Evolutionary conservation across 2,329 filamentous ascomycete species (phyloP), one percentile per base, ranked within the genome.

Genomic region (Cytospora chrysosperma): DNA sequence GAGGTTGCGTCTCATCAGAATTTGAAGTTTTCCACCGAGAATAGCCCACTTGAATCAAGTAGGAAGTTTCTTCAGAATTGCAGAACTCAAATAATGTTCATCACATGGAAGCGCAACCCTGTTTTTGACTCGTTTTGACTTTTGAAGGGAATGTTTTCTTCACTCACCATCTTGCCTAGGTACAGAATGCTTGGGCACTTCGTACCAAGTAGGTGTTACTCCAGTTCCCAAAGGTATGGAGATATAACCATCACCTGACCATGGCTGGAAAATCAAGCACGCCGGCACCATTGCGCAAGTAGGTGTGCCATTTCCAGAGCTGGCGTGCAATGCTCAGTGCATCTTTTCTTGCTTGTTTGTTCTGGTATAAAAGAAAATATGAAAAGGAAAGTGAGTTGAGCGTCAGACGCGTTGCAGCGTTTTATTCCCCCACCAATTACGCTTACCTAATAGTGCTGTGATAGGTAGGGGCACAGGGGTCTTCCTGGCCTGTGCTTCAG

Each of bases 71-170:
- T 67, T 68, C 47, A 66, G 67, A 54, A 67, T 68, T 68, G 67
- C 67, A 68, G 67, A 68, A 67, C 53, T 63, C 56, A 43, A 32
- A 58, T 28, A 32, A 58, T 56, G 61, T 64, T 68, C 67, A 68
- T 68, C 67, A 67, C 50, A 53, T 34, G 32, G 59, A 65, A 52
- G 53, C 30, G 49, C n/a, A 27, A 51, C 61, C n/a, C 30, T 65
- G 56, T 26, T 37, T n/a, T 56, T 56, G 34, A 21, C 19, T 32
- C 53, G 32, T 27, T 8, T 19, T 30, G 8, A 53, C 6, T 7
- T 7, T 21, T 26, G 34, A 43, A 30, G 3, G 17, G 15, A 26
- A n/a, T 26, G 19, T n/a, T 19, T 13, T 15, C 1, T 28, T 34
- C 19, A 51, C 61, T 51, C 5, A 63, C 61, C 26, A 40, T 56